Evolutionary conservation across 768 basidiomycete genomes (phyloP).

Genomic region (Boletus pseudopeckii): DNA sequence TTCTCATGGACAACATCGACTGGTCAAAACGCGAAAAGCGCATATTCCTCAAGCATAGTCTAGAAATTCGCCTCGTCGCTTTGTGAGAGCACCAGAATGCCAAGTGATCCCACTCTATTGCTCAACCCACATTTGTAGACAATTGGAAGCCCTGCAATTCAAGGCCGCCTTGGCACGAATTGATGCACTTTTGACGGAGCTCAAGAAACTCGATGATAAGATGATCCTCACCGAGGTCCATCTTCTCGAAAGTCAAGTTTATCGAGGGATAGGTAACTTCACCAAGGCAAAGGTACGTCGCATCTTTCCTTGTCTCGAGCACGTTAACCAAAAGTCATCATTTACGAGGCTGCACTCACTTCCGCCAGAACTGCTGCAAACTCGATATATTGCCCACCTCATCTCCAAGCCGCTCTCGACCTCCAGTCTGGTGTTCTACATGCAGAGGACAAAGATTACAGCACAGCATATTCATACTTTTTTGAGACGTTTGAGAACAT

Average conservation of each 20-base stretch:
- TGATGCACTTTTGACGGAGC: slow-evolving; percentile 83
- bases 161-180: slow-evolving; percentile 78
- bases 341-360: slow-evolving; percentile 71
- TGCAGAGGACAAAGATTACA: slow-evolving; percentile 98
- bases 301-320: background rate
- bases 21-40: slow-evolving; percentile 93
- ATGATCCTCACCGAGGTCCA: slow-evolving; percentile 97
- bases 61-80: slow-evolving; percentile 83
- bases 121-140: slow-evolving; percentile 36
- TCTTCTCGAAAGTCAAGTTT: slow-evolving; percentile 87
- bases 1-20: slow-evolving; percentile 84
- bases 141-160: slow-evolving; percentile 73
- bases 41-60: slow-evolving; percentile 91
- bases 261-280: slow-evolving; percentile 85
- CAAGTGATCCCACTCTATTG: background rate
- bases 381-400: slow-evolving; percentile 87
- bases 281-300: slow-evolving; percentile 78
- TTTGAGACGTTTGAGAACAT: slow-evolving; percentile 95
- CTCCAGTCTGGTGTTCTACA: slow-evolving; percentile 80
- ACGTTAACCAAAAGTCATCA: background rate
- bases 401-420: slow-evolving; percentile 59
- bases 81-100: slow-evolving; percentile 43
- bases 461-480: slow-evolving; percentile 95
- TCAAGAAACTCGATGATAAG: slow-evolving; percentile 94
- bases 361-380: slow-evolving; percentile 92